A percentile compares a stretch with the other conserved stretches of the same genome.
Evolutionary conservation across 2,329 filamentous ascomycete genomes (phyloP).

Genomic region (Waltergamsia citrina): DNA sequence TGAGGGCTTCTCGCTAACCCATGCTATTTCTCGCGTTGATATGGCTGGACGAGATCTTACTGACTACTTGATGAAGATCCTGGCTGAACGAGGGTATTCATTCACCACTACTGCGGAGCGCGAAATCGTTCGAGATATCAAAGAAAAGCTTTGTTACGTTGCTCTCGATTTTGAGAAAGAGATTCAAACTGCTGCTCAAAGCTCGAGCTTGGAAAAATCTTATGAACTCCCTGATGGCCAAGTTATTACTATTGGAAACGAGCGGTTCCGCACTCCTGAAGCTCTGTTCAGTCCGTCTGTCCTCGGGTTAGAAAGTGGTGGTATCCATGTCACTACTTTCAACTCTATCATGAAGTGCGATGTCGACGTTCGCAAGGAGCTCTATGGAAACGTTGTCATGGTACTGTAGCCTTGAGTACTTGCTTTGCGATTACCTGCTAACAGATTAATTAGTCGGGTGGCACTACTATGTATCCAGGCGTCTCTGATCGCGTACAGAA

Average conservation of each 20-base stretch:
- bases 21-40: constrained; percentile 99
- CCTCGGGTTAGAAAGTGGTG: constrained; percentile 94
- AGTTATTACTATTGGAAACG: constrained; percentile 99
- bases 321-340: constrained; percentile 99
- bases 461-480: constrained; percentile 99
- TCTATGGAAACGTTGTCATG: constrained; percentile 99
- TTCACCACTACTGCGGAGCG: constrained; percentile 99
- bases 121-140: constrained; percentile 99
- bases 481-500: constrained; percentile 99
- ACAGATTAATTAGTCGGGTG: constrained; percentile 99
- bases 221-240: constrained; percentile 99
- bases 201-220: constrained; percentile 98
- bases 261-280: constrained; percentile 99
- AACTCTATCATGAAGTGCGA: constrained; percentile 99
- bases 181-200: constrained; percentile 99
- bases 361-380: constrained; percentile 99
- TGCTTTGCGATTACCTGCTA: no score
- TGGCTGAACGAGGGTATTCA: constrained; percentile 97
- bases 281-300: constrained; percentile 99
- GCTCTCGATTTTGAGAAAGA: constrained; percentile 99
- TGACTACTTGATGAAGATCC: constrained; percentile 99
- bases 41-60: constrained; percentile 99
- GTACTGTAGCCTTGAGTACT: constrained; percentile 47
- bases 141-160: constrained; percentile 99
- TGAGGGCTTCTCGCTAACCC: constrained; percentile 99